These are phyloP conservation scores for Camellia sinensis DNA, from an alignment of 148 eudicot species.

Conservation along the genomic window DNA sequence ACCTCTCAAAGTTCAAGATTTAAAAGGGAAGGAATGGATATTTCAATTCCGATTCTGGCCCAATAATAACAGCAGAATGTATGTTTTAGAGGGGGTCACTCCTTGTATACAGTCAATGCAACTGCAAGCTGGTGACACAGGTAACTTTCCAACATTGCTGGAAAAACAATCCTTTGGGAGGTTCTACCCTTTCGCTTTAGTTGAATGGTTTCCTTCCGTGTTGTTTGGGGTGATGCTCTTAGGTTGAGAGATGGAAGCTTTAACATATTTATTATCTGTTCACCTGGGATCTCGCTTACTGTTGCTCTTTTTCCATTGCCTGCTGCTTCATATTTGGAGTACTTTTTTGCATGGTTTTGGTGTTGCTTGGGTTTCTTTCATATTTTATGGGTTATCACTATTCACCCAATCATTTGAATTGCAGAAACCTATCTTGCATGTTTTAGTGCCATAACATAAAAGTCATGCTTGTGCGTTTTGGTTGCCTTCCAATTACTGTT, in stretches of 20 bases:
- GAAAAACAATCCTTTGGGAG: not conserved
- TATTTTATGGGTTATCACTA: not conserved
- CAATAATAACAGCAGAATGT: slow-evolving; percentile 70
- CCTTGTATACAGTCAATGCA: slow-evolving; percentile 72
- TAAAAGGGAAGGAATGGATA: slow-evolving; percentile 66
- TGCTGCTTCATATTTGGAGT: not conserved
- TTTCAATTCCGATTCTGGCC: slow-evolving; percentile 74
- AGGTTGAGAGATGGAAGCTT: not conserved
- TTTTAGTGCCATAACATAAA: not conserved
- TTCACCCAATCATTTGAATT: not conserved
- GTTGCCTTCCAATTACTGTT: not conserved
- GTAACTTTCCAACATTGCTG: slow-evolving; percentile 30
- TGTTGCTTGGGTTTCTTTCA: not conserved
- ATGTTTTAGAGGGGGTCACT: slow-evolving; percentile 72
- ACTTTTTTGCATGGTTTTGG: not conserved
- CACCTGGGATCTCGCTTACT: not conserved
- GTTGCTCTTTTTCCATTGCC: not conserved
- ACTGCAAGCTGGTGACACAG: slow-evolving; percentile 70
- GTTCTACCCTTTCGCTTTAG: not conserved
- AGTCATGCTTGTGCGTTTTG: slow-evolving; percentile 3
- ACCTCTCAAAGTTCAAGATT: slow-evolving; percentile 55
- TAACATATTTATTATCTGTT: not conserved
- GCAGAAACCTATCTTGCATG: not conserved
- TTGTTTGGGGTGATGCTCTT: not conserved
- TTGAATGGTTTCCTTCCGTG: not conserved